phyloP scores from a whole-genome alignment of 495 filamentous ascomycete genomes.

The Daldinia loculata region DNA sequence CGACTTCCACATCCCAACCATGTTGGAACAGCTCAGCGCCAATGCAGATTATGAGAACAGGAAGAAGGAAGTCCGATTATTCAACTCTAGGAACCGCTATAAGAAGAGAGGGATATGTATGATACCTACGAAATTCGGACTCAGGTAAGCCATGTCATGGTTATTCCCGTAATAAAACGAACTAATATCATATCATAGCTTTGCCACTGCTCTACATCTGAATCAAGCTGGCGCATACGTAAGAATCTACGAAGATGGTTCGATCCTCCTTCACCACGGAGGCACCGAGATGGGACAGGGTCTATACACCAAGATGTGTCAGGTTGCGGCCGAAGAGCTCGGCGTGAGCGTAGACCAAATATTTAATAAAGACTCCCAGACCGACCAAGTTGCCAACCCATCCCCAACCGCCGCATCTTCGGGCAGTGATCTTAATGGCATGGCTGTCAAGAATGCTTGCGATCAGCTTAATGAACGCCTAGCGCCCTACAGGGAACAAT shows the following conservation, averaged over 20 bases:
- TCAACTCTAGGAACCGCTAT: conserved; percentile 80
- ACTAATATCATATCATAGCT: conserved; percentile 67
- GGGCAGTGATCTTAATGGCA: conserved; percentile 85
- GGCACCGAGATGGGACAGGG: conserved; percentile 93
- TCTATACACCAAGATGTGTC: conserved; percentile 88
- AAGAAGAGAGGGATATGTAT: conserved; percentile 83
- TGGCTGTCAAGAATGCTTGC: conserved; percentile 86
- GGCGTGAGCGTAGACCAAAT: conserved; percentile 72
- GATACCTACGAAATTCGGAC: conserved; percentile 76
- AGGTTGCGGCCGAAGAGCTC: conserved; percentile 85
- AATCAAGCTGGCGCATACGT: conserved; percentile 89
- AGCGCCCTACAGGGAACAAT: conserved; percentile 75
- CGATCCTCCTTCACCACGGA: conserved; percentile 82
- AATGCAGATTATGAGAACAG: conserved; percentile 72
- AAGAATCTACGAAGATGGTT: conserved; percentile 76
- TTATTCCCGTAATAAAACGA: not conserved
- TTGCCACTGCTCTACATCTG: conserved; percentile 84
- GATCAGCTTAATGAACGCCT: conserved; percentile 82
- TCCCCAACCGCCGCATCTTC: conserved; percentile 87
- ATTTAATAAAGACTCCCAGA: conserved; percentile 83
- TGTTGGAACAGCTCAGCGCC: conserved; percentile 78
- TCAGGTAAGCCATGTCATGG: conserved; percentile 17
- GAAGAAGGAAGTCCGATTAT: conserved; percentile 69
- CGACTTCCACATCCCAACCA: conserved; percentile 82
- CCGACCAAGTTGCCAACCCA: conserved; percentile 85